These are phyloP conservation scores for Ilyonectria sp. DNA, from an alignment of 2,329 filamentous ascomycete genomes.

Conservation along the genomic window DNA sequence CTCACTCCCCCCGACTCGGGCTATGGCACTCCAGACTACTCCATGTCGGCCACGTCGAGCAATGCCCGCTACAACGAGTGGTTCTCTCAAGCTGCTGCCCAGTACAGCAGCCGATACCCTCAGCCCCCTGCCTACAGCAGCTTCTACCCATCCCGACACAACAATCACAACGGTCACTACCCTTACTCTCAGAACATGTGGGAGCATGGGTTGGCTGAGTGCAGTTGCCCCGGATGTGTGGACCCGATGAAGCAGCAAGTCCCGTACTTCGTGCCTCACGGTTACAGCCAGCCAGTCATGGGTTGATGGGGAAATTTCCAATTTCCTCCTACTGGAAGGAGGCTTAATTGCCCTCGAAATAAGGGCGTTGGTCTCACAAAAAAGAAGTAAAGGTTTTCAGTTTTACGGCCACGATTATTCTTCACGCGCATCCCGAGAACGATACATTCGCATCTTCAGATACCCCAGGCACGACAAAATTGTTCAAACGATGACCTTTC, in stretches of 20 bases:
- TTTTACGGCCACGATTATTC: constrained; percentile 55
- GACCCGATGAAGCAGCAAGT: constrained; percentile 63
- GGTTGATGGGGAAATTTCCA: constrained; percentile 56
- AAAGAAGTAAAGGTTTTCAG: constrained; percentile 47
- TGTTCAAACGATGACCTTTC: constrained; percentile 50
- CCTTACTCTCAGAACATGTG: constrained; percentile 64
- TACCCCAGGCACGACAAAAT: constrained; percentile 59
- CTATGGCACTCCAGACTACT: constrained; percentile 73
- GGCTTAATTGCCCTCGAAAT: constrained; percentile 40
- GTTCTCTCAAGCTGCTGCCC: constrained; percentile 63
- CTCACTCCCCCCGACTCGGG: constrained; percentile 74
- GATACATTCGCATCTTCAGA: constrained; percentile 56
- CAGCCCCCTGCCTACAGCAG: constrained; percentile 58
- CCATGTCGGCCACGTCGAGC: constrained; percentile 68
- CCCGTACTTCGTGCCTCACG: constrained; percentile 64
- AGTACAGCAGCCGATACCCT: constrained; percentile 63
- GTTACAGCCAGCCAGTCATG: constrained; percentile 70
- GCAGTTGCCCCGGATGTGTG: constrained; percentile 64
- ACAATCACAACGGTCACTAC: constrained; percentile 60
- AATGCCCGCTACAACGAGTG: constrained; percentile 72
- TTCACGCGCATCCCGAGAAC: constrained; percentile 51
- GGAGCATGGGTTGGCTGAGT: constrained; percentile 67
- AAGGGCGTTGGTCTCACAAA: constrained; percentile 40
- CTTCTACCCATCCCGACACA: constrained; percentile 60
- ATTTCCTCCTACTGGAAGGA: constrained; percentile 20